Base-by-base conservation (phyloP, 2,329 filamentous ascomycete genomes). In the Neopestalotiopsis rosae region DNA sequence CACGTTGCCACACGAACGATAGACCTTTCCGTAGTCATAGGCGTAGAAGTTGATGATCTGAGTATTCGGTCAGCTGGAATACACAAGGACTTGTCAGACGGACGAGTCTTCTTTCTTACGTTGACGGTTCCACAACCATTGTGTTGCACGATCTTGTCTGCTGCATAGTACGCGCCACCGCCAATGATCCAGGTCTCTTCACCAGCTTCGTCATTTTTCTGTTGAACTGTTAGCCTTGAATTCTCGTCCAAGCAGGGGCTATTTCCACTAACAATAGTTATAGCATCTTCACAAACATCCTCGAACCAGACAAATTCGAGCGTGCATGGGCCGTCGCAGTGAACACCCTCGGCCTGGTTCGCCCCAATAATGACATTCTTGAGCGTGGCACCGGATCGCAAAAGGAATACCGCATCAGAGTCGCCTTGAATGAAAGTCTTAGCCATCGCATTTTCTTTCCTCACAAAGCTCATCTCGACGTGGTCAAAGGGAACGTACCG, bases 1-100 rank as follows among this genome's bases (percentile, higher is more conserved):
- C 61, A 72, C 71, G 79, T 87, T 87, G 66, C 84, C 84, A 72
- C 84, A 86, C 9, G 83, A 84, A 32, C 84, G 81, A 74, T 84
- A 85, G 45, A 86, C 74, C 74, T 86, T 86, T 68, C 84, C 83
- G 70, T 85, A 85, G 75, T 85, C 79, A 40, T 81, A 77, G 64
- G 77, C 82, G 70, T 81, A 83, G 76, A 82, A 81, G 69, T 81
- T 79, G 71, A 79, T 75, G 61, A 79, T 76, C 66, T 75, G 5
- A 28, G 24, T 28, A 28, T 28, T 28, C 24, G 24, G 24, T 28
- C 3, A 28, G 24, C 24, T 28, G 24, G 4, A 3, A 28, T 4
- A 28, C 24, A 28, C 24, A 28, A 28, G 24, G 24, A 28, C 24
- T 28, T 28, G 24, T 28, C 3, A 28, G 24, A 28, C 24, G 3